Base-by-base conservation (phyloP, 331 rosid genomes). In the Malus hybrid region DNA sequence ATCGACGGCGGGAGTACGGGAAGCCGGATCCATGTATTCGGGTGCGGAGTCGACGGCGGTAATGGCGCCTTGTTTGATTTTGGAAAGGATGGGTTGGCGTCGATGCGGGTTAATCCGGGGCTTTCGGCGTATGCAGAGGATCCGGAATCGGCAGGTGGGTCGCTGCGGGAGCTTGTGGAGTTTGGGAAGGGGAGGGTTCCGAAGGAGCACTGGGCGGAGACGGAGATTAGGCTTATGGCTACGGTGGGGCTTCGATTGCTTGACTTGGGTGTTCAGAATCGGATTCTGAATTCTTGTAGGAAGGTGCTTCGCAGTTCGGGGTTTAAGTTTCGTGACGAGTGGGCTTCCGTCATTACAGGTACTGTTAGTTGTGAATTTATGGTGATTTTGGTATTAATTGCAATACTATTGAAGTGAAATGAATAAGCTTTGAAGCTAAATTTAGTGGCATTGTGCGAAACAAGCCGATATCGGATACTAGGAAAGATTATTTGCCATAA, bases 1-100 rank as follows among this genome's bases (percentile, higher is more conserved):
- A 71, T 94, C 55, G 99, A 94, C 68, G 97, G 99, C 0, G 99
- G 99, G 28, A 94, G 99, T 69, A 94, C 97, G 0, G 99, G 99
- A 10, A 80, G 89, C 28, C 84, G 99, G 71, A 88, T 92, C 80
- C 96, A 94, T 73, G 96, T 94, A 22, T 88, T 92, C 50, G 75
- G 67, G 31, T 90, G 80, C 73, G 62, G 71, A 15, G 75, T 50
- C 1, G 89, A 82, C 65, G 81, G 70, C 39, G 77, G 68, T 7
- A 31, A 36, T 9, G 24, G 80, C 24, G 74, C 84, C 55, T 84
- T 66, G 65, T 82, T 87, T 52, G 83, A 90, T 76, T 90, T 94
- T 11, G 89, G 88, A 54, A 68, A 54, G 66, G 80, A 84, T 19
- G 90, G 90, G 6, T 24, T 83, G 87, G 75, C 79, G 52, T 87